Percentiles rank a stretch among this genome's conserved stretches.
Evolutionary conservation across 2,329 filamentous ascomycete species (phyloP).

Genomic region (Daldinia sp.): DNA sequence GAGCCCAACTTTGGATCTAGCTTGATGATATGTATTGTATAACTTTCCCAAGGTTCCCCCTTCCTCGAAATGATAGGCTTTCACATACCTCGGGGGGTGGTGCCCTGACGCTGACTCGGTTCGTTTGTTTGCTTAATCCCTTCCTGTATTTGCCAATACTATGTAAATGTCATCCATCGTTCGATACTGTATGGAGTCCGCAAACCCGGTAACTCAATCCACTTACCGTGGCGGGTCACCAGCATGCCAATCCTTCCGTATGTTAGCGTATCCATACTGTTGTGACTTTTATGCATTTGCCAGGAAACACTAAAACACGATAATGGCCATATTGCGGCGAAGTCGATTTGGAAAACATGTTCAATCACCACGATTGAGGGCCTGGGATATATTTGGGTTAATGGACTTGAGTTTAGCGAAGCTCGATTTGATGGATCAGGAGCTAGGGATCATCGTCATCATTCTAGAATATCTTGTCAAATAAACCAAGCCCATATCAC

Average conservation of each 20-base stretch:
- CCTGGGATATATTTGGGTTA: not conserved
- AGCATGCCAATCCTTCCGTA: conserved; percentile 22
- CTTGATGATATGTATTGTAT: not conserved
- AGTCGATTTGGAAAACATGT: not conserved
- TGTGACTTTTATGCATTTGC: not conserved
- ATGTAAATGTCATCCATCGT: not conserved
- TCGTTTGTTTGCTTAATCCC: not conserved
- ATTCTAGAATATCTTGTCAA: not conserved
- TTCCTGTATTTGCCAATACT: not conserved
- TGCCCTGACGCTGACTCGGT: not conserved
- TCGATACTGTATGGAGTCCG: conserved; percentile 9
- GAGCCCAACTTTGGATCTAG: not conserved
- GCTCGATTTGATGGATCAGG: not conserved
- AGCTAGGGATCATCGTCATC: not conserved
- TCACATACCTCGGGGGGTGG: too few species aligned
- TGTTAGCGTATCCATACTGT: conserved; percentile 1
- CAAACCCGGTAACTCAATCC: not conserved
- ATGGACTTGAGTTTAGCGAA: not conserved
- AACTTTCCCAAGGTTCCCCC: not conserved
- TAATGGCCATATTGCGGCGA: not conserved
- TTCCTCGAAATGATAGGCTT: not conserved
- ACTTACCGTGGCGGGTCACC: conserved; percentile 3
- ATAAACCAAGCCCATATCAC: not conserved
- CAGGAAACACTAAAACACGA: not conserved
- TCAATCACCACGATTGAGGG: not conserved